Base-by-base conservation (phyloP, 371 early-diverging fungal genomes). In the Syncephalastrum contaminatum region DNA sequence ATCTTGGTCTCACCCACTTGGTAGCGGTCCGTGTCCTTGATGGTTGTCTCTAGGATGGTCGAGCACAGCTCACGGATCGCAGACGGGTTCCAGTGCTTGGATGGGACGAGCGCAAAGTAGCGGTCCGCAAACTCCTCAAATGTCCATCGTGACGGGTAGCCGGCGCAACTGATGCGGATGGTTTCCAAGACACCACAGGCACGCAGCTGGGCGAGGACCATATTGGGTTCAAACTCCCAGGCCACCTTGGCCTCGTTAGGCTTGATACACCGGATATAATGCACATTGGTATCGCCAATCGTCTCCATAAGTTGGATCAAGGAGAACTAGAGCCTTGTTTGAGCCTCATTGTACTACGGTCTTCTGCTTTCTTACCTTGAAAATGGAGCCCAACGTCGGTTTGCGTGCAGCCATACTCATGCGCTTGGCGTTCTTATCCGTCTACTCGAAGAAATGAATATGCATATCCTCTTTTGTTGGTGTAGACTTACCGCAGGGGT, bases 181-280 rank as follows among this genome's bases (percentile, higher is more conserved):
- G 99, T 99, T 77, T 99, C 99, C 20, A 99, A 71, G 14, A 99
- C 99, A 85, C 99, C 99, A 81, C 99, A 99, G 21, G 99, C 99
- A 51, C 96, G 88, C 43, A 99, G 71, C 73, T 99, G 99, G 22
- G 90, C 75, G 2, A 99, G 79, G 6, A 99, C 97, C 87, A 96
- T 89, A 22, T 83, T 86, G 18, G 94, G 87, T 57, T 99, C 97
- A 63, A 98, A 95, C 40, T 69, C 75, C 87, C 92, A 92, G 16
- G 97, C 86, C 4, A 75, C 79, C 75, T 97, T 97, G 57, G 87
- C 89, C 68, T 90, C 92, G 72, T 97, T 97, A 10, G 98, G 97
- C 70, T 97, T 97, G 77, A 97, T 95, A 82, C 98, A 97, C 56
- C 98, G 93, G 57, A 97, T 96, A 68, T 99, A 99, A 60, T 94